phyloP scores from a whole-genome alignment of 768 basidiomycete species.

The Phlebiopsis gigantea region DNA sequence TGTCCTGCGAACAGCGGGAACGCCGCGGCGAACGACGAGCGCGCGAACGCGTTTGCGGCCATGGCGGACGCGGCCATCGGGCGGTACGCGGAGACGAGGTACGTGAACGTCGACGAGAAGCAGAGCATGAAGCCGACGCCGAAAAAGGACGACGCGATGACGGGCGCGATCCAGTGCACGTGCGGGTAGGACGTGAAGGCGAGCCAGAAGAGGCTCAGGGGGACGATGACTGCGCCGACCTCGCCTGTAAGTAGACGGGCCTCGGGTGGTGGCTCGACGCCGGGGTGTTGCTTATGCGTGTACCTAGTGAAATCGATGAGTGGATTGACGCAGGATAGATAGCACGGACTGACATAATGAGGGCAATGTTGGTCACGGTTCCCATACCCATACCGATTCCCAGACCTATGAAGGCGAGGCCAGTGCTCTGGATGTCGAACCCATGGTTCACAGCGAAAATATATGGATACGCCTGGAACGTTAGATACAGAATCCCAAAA shows the following conservation, averaged over 20 bases:
- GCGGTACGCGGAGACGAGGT: conserved; percentile 41
- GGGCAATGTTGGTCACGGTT: conserved; percentile 28
- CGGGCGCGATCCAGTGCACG: conserved; percentile 40
- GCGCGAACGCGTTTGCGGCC: conserved; percentile 53
- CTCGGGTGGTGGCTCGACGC: conserved; percentile 56
- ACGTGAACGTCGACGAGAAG: conserved; percentile 62
- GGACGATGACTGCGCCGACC: conserved; percentile 58
- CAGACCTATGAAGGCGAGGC: conserved; percentile 46
- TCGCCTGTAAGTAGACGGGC: conserved; percentile 60
- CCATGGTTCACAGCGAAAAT: conserved; percentile 42
- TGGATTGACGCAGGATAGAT: not conserved
- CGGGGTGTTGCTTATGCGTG: conserved; percentile 31
- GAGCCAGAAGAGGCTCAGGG: conserved; percentile 53
- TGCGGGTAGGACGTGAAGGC: conserved; percentile 42
- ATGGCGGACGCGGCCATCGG: conserved; percentile 51
- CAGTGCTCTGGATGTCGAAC: conserved; percentile 49
- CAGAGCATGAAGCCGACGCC: conserved; percentile 52
- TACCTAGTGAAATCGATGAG: conserved; percentile 31
- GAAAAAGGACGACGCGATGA: conserved; percentile 36
- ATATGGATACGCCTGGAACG: conserved; percentile 54
- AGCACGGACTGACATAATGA: conserved; percentile 27
- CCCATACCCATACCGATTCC: conserved; percentile 39
- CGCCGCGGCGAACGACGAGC: conserved; percentile 41
- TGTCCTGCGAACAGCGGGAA: conserved; percentile 50
- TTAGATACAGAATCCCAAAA: conserved; percentile 42